Conservation (phyloP, 2,329 filamentous ascomycete genomes). For the Knufia petricola region DNA sequence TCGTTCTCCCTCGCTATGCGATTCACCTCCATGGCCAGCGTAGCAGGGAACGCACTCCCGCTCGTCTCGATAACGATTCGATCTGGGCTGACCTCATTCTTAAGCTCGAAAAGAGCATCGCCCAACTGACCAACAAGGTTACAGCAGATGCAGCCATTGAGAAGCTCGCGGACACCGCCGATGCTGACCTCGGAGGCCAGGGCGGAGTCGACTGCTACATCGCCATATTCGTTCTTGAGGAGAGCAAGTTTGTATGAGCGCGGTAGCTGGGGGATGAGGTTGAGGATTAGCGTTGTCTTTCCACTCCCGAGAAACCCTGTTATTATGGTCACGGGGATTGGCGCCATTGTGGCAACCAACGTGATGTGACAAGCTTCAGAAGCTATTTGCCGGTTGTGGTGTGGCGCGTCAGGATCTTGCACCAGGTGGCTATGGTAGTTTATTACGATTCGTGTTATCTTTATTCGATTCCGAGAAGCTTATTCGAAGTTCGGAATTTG, state of each 20-base stretch:
- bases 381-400: too few species aligned
- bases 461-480: too few species aligned
- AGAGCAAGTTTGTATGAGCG: constrained; percentile 74
- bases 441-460: too few species aligned
- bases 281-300: constrained; percentile 92
- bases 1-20: constrained; percentile 54
- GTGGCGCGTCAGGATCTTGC: too few species aligned
- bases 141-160: constrained; percentile 98
- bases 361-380: too few species aligned
- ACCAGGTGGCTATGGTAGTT: too few species aligned
- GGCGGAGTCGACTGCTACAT: constrained; percentile 85
- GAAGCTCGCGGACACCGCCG: constrained; percentile 79
- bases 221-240: constrained; percentile 96
- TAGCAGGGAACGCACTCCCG: constrained; percentile 79
- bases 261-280: constrained; percentile 85
- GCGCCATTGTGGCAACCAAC: constrained; percentile 50
- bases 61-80: constrained; percentile 91
- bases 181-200: constrained; percentile 75
- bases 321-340: constrained; percentile 85
- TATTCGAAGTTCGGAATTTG: too few species aligned
- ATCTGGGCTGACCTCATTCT: constrained; percentile 54
- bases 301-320: constrained; percentile 94
- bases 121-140: constrained; percentile 89
- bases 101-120: constrained; percentile 68
- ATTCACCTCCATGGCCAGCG: constrained; percentile 83